Base-by-base conservation (phyloP, 164 flowering plant species). In the Berberis vulgaris region DNA sequence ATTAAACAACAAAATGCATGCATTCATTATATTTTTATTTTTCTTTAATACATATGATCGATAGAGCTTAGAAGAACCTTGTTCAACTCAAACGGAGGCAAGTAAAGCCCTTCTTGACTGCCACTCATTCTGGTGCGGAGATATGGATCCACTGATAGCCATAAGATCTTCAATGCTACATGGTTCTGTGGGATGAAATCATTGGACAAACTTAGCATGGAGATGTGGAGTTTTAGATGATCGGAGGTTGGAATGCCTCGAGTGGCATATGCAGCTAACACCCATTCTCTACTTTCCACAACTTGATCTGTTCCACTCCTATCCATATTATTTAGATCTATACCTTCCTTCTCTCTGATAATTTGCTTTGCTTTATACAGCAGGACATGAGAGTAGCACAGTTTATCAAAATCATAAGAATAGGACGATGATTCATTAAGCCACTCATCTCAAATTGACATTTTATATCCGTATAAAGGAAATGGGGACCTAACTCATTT, bases 241-340 rank as follows among this genome's bases (percentile, higher is more conserved):
- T 75, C 71, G 9, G 73, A 64, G 2, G 77, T 71, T 7, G 79
- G 83, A 9, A 72, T 43, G 38, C 81, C 81, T 9, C 72, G 57
- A 4, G 68, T 65, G 3, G 67, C 72, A 54, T 76, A 76, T 26
- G 74, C 72, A n/a, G 77, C 46, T 60, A 81, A 45, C 50, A 65
- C 65, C 80, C 82, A 81, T 67, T 77, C 82, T 62, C 46, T 71
- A 74, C 70, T 74, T 57, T 71, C 76, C 43, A 76, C 72, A 44
- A 26, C 11, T n/a, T 9, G 47, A 49, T 64, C 75, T 43, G 69
- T 71, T 8, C 11, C 54, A 10, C 12, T 50, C 7, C 54, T 50
- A 9, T n/a, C 11, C 54, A 50, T 50, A 10, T 50, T 11, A 47
- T 26, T 26, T 26, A 26, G 26, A 26, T 26, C 26, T 26, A 26